These are phyloP conservation scores for Phytophthora brassicae DNA, from an alignment of 352 stramenopile genomes.

Conservation along the genomic window DNA sequence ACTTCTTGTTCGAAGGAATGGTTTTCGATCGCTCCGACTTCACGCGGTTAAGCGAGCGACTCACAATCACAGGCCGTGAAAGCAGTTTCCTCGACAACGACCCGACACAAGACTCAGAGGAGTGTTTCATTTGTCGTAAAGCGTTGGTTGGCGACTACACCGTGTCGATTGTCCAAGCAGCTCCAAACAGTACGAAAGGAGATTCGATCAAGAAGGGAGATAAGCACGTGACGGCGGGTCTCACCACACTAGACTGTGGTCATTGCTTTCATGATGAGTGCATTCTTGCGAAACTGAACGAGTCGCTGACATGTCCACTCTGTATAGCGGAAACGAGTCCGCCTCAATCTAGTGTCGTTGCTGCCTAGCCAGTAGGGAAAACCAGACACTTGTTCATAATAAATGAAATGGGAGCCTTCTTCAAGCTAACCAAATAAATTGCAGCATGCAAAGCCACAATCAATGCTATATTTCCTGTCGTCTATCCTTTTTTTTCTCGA, in stretches of 20 bases:
- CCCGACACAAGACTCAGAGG: slow-evolving; percentile 38
- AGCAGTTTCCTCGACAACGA: slow-evolving; percentile 38
- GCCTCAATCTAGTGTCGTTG: slow-evolving; percentile 13
- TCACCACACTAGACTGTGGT: slow-evolving; percentile 78
- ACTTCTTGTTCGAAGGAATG: slow-evolving; percentile 84
- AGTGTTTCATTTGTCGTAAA: slow-evolving; percentile 63
- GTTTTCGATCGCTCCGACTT: slow-evolving; percentile 77
- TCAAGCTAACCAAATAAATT: not conserved
- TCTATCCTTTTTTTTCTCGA: too few species aligned
- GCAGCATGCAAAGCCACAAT: not conserved
- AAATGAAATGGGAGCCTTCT: slow-evolving; percentile 16
- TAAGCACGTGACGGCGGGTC: slow-evolving; percentile 40
- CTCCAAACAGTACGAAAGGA: slow-evolving; percentile 11
- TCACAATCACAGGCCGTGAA: slow-evolving; percentile 28
- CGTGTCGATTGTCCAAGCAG: slow-evolving; percentile 42
- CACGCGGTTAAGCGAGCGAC: slow-evolving; percentile 63
- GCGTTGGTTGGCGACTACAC: slow-evolving; percentile 38
- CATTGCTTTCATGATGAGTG: slow-evolving; percentile 89
- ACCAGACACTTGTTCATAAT: slow-evolving; percentile 22
- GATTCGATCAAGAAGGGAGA: slow-evolving; percentile 28
- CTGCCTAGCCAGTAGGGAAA: too few species aligned
- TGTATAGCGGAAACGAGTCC: slow-evolving; percentile 36
- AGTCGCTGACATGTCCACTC: slow-evolving; percentile 64
- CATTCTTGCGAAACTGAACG: slow-evolving; percentile 83
- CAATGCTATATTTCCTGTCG: too few species aligned